Base-by-base conservation (phyloP, 257 asterid genomes). In the Capsicum baccatum region DNA sequence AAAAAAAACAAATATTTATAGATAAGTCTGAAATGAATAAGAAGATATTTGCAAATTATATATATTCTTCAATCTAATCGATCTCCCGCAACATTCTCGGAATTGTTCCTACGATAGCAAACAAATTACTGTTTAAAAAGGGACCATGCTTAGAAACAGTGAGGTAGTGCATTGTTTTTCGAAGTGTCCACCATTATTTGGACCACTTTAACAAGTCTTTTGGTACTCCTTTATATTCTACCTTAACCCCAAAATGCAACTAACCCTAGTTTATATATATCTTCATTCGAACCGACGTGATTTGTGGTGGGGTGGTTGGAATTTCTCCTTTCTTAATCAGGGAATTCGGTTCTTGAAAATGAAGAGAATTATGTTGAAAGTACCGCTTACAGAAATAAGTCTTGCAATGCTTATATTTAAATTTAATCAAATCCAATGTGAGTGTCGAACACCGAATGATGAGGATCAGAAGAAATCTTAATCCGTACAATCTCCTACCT, bases 391-490 rank as follows among this genome's bases (percentile, higher is more conserved):
- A 2, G 0, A 64, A 64, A 64, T 64, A 2, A 0, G 3, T 6
- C 33, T 2, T 64, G 6, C 0, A 64, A 6, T 2, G 8, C 0
- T 1, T 0, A 0, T 0, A 64, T 33, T 2, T 12, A 0, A 2
- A 26, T 2, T 6, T 66, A 33, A 3, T 66, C 0, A 1, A 1
- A 6, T 8, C 7, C 17, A 33, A 66, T 66, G 26, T 0, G 9
- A 1, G 9, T n/a, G 33, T 3, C 0, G 0, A 2, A 64, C 9
- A 4, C 9, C 8, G 0, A 0, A 64, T 26, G 44, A 8, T 2
- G 6, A 0, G 0, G 2, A 26, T 4, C 44, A 39, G 26, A 11
- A 26, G 0, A 64, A 26, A 11, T 47, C 39, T 48, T 48, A 8
- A 70, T 47, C 2, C 80, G 0, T 73, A 48, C 59, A 73, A 1